Conservation (phyloP, 148 eudicot species). For the Arctostaphylos glauca region DNA sequence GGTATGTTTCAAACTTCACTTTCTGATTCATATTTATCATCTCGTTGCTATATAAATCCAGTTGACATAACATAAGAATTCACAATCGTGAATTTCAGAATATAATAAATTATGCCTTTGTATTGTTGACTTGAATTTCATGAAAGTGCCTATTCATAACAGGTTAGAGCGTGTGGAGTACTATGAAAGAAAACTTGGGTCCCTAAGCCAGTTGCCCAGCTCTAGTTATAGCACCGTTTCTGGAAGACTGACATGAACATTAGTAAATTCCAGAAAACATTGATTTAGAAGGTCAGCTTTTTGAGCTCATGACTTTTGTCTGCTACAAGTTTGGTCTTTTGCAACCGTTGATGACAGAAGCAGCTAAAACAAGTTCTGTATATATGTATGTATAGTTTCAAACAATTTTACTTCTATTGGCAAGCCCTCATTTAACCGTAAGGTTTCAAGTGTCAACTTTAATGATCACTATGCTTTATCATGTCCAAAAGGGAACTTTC, state of each 20-base stretch:
- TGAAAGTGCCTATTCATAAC: neutral
- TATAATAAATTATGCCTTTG: neutral
- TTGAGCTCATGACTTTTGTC: too few relatives aligned
- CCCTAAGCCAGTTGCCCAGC: slow-evolving; percentile 23
- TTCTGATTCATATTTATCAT: neutral
- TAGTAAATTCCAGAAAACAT: too few relatives aligned
- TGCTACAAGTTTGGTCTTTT: too few relatives aligned
- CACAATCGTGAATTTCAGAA: neutral
- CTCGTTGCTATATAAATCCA: neutral
- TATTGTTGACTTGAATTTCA: neutral
- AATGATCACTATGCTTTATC: too few relatives aligned
- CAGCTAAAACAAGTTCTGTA: too few relatives aligned
- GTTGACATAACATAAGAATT: neutral
- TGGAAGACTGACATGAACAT: neutral
- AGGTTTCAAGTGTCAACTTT: too few relatives aligned
- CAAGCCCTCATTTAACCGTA: too few relatives aligned
- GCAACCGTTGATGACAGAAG: too few relatives aligned
- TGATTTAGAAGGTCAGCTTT: too few relatives aligned
- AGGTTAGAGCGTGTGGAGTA: slow-evolving; percentile 30
- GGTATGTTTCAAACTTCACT: slow-evolving; percentile 24
- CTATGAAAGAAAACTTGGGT: slow-evolving; percentile 26
- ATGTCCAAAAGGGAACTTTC: too few relatives aligned
- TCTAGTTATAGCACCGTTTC: slow-evolving; percentile 17
- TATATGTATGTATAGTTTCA: too few relatives aligned
- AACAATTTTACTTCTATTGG: too few relatives aligned